These are phyloP conservation scores for Monosporascus sp. DNA, from an alignment of 2,329 filamentous ascomycete species.

Conservation along the genomic window DNA sequence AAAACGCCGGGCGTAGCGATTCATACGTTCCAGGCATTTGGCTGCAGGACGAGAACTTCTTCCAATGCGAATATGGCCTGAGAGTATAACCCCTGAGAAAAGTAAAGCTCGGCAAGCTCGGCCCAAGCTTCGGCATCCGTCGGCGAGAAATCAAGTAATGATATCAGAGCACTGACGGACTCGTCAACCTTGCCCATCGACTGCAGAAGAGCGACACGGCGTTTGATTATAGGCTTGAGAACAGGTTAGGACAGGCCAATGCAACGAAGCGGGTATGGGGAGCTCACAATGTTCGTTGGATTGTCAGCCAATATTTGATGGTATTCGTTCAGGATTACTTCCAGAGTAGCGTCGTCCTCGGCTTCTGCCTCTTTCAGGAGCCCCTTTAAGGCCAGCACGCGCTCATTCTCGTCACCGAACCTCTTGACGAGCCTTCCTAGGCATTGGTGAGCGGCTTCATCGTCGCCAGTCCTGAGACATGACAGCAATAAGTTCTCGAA, in stretches of 20 bases:
- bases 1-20: conserved; percentile 9
- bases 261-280: conserved; percentile 1
- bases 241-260: conserved; percentile 1
- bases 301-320: conserved; percentile 68
- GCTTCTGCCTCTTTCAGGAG: conserved; percentile 81
- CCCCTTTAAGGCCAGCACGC: conserved; percentile 76
- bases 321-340: conserved; percentile 70
- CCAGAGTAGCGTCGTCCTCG: conserved; percentile 57
- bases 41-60: conserved; percentile 79
- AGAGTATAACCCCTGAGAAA: conserved; percentile 68
- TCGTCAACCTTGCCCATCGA: conserved; percentile 66
- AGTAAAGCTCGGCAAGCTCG: conserved; percentile 83
- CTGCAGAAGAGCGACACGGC: conserved; percentile 73
- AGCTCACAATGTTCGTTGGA: conserved; percentile 71
- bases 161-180: conserved; percentile 67
- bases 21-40: conserved; percentile 92
- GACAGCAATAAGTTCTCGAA: conserved; percentile 85
- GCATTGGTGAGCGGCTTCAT: conserved; percentile 68
- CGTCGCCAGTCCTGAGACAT: conserved; percentile 79
- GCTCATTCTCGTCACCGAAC: conserved; percentile 81
- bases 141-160: conserved; percentile 75
- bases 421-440: conserved; percentile 70
- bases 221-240: conserved; percentile 72
- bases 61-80: conserved; percentile 87
- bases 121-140: conserved; percentile 93